Conservation (phyloP, 768 basidiomycete species). For the Mycena alexandri region DNA sequence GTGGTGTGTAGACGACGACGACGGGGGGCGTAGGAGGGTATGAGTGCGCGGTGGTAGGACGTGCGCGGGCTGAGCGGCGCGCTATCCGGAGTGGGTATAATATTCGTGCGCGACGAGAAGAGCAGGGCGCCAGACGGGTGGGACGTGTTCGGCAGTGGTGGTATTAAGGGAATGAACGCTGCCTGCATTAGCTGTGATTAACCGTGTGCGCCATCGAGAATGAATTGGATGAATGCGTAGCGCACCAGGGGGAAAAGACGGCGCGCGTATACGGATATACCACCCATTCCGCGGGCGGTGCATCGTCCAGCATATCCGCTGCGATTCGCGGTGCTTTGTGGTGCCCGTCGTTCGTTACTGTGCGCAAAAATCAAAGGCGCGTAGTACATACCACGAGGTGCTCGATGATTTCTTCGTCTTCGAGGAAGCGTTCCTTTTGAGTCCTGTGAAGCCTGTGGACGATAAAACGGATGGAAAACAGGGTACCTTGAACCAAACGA, state of each 20-base stretch:
- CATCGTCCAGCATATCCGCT: constrained; percentile 77
- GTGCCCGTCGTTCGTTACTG: not conserved
- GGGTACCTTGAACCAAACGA: constrained; percentile 82
- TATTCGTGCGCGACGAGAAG: constrained; percentile 66
- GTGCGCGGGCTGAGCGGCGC: constrained; percentile 51
- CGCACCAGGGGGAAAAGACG: constrained; percentile 69
- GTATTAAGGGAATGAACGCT: constrained; percentile 68
- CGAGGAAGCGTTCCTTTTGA: constrained; percentile 80
- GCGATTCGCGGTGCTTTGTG: constrained; percentile 74
- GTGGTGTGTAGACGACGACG: constrained; percentile 46
- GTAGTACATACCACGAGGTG: constrained; percentile 67
- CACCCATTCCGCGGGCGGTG: constrained; percentile 86
- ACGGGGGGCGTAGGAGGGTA: constrained; percentile 69
- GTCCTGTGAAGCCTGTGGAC: constrained; percentile 24
- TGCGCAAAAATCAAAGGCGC: not conserved
- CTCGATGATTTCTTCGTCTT: constrained; percentile 82
- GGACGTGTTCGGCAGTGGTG: constrained; percentile 60
- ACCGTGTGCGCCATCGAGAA: not conserved
- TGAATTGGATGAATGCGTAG: not conserved
- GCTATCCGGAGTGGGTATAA: constrained; percentile 31
- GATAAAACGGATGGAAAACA: not conserved
- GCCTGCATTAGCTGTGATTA: constrained; percentile 39
- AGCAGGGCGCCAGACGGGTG: constrained; percentile 65
- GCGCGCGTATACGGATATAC: constrained; percentile 85
- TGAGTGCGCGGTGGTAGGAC: constrained; percentile 56